Base-by-base conservation (phyloP, 169 alveolate genomes). In the Eimeria acervulina region DNA sequence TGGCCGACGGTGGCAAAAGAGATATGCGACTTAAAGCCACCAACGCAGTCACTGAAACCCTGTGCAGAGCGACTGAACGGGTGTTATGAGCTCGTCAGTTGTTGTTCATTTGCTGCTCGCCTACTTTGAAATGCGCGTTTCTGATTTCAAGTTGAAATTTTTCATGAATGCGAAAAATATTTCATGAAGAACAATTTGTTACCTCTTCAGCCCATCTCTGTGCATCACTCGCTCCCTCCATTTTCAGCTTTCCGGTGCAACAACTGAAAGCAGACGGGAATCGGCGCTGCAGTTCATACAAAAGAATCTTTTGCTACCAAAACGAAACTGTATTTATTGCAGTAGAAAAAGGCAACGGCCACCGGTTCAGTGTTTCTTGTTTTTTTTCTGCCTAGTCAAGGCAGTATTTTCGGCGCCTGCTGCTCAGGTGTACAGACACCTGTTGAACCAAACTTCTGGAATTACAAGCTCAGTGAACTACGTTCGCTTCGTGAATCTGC, bases 381-480 rank as follows among this genome's bases (percentile, higher is more conserved):
- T 61, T 61, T 61, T 12, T 31, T 26, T n/a, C 36, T 23, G 72
- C 72, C 4, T 8, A 61, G 31, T 61, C 26, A 61, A 23, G 72
- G 26, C 15, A 26, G 36, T 61, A 31, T 61, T 2, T 55, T 26
- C 15, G 66, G 15, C 10, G 3, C 81, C 81, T 70, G 38, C 7
- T 36, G 81, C 44, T 70, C 84, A 72, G 84, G 84, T 72, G 84
- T 72, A 72, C 84, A 72, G 47, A 38, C 84, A 72, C 84, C 84
- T 72, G 84, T 38, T 15, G 31, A 72, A 21, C 47, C 33, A 28
- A 61, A 26, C 36, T 17, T 10, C 26, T 61, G 72, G 1, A 26
- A 3, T 2, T 61, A 61, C 12, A 61, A 26, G 26, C 31, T 55
- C 72, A 61, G 36, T 61, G 36, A 61, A 61, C 72, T 61, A 10